Conservation (phyloP, 495 filamentous ascomycete species). For the Penicillium goetzii region DNA sequence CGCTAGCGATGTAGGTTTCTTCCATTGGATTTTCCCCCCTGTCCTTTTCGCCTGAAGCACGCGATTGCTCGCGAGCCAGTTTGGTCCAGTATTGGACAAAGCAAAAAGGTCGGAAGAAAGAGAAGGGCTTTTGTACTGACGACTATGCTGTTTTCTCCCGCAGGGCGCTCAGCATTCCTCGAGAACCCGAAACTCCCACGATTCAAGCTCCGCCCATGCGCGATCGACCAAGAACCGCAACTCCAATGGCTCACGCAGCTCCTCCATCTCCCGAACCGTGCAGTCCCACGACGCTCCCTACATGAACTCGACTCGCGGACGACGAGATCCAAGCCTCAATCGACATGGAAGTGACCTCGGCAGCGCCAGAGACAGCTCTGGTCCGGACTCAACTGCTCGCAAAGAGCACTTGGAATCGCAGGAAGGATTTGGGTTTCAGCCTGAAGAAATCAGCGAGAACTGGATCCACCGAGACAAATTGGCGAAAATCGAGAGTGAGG, state of each 20-base stretch:
- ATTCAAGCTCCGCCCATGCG: slow-evolving; percentile 35
- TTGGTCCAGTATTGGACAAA: background rate
- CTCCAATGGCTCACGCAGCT: slow-evolving; percentile 48
- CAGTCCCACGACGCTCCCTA: slow-evolving; percentile 36
- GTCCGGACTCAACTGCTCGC: slow-evolving; percentile 39
- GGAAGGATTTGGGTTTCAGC: slow-evolving; percentile 15
- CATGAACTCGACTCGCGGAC: slow-evolving; percentile 33
- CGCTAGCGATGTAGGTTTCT: slow-evolving; percentile 41
- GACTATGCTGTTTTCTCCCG: slow-evolving; percentile 12
- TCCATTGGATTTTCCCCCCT: background rate
- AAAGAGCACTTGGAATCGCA: slow-evolving; percentile 28
- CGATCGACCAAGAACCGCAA: slow-evolving; percentile 40
- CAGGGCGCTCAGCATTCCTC: slow-evolving; percentile 38
- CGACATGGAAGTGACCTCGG: slow-evolving; percentile 59
- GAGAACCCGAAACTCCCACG: slow-evolving; percentile 44
- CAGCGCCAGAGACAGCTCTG: slow-evolving; percentile 60
- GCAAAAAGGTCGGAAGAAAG: background rate
- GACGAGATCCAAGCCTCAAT: slow-evolving; percentile 53
- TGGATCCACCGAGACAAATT: slow-evolving; percentile 99
- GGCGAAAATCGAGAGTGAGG: slow-evolving; percentile 88
- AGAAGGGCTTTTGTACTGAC: slow-evolving; percentile 14
- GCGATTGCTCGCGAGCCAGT: background rate
- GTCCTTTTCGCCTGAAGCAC: background rate
- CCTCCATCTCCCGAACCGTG: slow-evolving; percentile 41
- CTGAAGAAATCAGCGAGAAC: slow-evolving; percentile 46